These are phyloP conservation scores for Neurospora sp. DNA, from an alignment of 495 filamentous ascomycete genomes.

Conservation along the genomic window DNA sequence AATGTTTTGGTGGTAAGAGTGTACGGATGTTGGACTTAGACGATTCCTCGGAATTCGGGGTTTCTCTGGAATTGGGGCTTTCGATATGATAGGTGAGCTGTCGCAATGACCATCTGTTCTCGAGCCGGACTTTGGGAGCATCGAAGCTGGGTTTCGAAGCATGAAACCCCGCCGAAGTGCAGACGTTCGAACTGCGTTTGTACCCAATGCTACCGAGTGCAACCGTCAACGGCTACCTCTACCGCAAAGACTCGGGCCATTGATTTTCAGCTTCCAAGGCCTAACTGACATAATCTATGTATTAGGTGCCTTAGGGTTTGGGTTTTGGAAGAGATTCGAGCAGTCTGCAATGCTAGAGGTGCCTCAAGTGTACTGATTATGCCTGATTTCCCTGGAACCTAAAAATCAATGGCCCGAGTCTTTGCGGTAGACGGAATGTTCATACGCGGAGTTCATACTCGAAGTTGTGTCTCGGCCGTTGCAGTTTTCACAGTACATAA, in stretches of 20 bases:
- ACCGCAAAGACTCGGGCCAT: too few species aligned
- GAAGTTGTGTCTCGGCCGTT: neutral
- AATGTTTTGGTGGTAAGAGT: neutral
- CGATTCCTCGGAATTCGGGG: neutral
- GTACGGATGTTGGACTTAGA: neutral
- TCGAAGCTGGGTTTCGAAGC: neutral
- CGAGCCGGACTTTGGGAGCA: neutral
- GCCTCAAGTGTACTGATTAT: too few species aligned
- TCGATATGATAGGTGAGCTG: neutral
- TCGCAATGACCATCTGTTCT: neutral
- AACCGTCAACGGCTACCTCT: neutral
- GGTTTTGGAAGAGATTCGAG: too few species aligned
- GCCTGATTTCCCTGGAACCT: too few species aligned
- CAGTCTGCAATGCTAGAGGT: too few species aligned
- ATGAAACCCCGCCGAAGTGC: neutral
- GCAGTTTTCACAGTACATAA: neutral
- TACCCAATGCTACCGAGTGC: neutral
- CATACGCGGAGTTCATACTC: neutral
- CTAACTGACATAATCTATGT: too few species aligned
- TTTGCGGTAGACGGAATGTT: neutral
- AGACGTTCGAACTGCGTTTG: neutral
- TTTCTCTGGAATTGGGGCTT: neutral
- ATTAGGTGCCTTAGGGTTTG: too few species aligned
- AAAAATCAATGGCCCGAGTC: too few species aligned
- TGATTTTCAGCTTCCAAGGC: too few species aligned